phyloP scores from a whole-genome alignment of 1,139 yeast genomes.

The Wickerhamomyces sp. region DNA sequence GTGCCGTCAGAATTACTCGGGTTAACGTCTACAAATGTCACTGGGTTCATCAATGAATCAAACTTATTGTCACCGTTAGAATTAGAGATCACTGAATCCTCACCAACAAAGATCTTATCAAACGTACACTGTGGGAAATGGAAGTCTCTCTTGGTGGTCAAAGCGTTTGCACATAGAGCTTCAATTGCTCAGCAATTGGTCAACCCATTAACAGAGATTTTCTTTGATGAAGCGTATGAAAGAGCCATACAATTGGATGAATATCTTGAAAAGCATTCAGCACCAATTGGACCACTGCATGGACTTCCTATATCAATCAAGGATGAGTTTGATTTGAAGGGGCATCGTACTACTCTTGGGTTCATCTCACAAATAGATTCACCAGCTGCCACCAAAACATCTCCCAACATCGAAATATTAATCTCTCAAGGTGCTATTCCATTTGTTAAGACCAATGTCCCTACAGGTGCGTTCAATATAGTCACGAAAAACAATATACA shows the following conservation, averaged over 20 bases:
- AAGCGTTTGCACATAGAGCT: slow-evolving; percentile 52
- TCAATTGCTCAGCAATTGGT: slow-evolving; percentile 54
- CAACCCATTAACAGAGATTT: slow-evolving; percentile 38
- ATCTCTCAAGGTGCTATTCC: slow-evolving; percentile 48
- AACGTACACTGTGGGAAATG: slow-evolving; percentile 26
- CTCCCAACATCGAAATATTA: slow-evolving; percentile 39
- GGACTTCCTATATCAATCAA: slow-evolving; percentile 63
- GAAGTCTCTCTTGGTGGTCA: slow-evolving; percentile 37
- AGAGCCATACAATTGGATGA: slow-evolving; percentile 44
- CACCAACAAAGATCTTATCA: slow-evolving; percentile 25
- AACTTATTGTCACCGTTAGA: slow-evolving; percentile 27
- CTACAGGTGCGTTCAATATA: slow-evolving; percentile 50
- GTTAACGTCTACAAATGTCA: slow-evolving; percentile 22
- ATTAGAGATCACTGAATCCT: slow-evolving; percentile 33
- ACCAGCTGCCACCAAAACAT: slow-evolving; percentile 30
- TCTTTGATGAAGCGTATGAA: slow-evolving; percentile 32
- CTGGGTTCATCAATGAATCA: slow-evolving; percentile 19
- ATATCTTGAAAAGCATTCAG: slow-evolving; percentile 29
- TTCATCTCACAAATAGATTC: slow-evolving; percentile 32
- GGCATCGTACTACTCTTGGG: slow-evolving; percentile 41
- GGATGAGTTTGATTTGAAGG: slow-evolving; percentile 45
- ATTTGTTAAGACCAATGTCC: slow-evolving; percentile 53
- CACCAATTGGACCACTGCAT: slow-evolving; percentile 51
- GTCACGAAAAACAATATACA: slow-evolving; percentile 43
- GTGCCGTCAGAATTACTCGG: background rate